A percentile compares a stretch with the other conserved stretches of the same genome.
These are phyloP conservation scores for Hypomontagnella monticulosa DNA, from an alignment of 495 filamentous ascomycete species.

Conservation along the genomic window DNA sequence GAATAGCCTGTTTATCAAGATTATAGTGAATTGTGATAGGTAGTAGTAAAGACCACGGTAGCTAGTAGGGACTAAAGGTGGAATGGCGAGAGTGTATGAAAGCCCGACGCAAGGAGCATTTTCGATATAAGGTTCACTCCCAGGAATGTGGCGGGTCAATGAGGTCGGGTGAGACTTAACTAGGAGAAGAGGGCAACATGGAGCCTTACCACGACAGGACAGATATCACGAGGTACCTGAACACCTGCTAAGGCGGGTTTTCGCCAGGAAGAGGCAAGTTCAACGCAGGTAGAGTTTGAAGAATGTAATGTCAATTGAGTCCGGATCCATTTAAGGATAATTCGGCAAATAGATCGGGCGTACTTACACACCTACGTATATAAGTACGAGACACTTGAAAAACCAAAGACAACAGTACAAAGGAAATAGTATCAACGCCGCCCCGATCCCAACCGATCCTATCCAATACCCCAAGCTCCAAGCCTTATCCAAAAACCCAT, in stretches of 20 bases:
- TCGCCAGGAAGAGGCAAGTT: background rate
- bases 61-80: too few relatives aligned
- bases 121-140: too few relatives aligned
- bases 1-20: background rate
- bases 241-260: too few relatives aligned
- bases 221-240: too few relatives aligned
- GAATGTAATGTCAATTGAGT: slow-evolving; percentile 2
- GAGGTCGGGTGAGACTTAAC: too few relatives aligned
- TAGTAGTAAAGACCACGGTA: background rate
- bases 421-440: background rate
- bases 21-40: background rate
- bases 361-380: background rate
- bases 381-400: background rate
- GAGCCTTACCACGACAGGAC: too few relatives aligned
- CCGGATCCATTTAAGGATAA: background rate
- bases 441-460: background rate
- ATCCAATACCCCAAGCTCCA: slow-evolving; percentile 1
- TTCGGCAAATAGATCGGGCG: background rate
- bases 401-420: background rate
- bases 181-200: too few relatives aligned
- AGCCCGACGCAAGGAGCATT: too few relatives aligned
- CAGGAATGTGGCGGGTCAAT: too few relatives aligned
- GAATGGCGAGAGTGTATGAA: too few relatives aligned
- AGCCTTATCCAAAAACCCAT: background rate
- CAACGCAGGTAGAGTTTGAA: background rate